A percentile compares a stretch with the other conserved stretches of the same genome.
Conservation (phyloP, 805 yeast species). For the Kodamaea lidongshanica region DNA sequence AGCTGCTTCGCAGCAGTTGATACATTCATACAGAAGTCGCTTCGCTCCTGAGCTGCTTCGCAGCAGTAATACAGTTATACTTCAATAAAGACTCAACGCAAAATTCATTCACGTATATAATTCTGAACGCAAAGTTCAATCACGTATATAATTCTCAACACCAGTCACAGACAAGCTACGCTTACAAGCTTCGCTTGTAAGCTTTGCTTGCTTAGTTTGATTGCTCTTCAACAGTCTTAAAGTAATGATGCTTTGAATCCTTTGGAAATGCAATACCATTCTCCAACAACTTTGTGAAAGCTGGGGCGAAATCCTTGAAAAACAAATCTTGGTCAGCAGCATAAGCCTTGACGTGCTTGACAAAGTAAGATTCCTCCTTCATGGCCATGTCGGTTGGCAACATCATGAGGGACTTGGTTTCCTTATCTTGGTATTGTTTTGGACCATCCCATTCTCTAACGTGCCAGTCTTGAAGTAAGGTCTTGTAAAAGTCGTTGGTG, state of each 20-base stretch:
- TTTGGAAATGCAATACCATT: conserved; percentile 45
- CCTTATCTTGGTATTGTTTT: conserved; percentile 37
- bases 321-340: conserved; percentile 46
- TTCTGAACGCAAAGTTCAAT: too few relatives aligned
- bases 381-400: conserved; percentile 53
- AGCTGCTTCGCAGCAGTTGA: too few relatives aligned
- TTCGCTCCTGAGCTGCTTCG: too few relatives aligned
- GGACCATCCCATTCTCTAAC: conserved; percentile 36
- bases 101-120: too few relatives aligned
- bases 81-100: too few relatives aligned
- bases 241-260: conserved; percentile 37
- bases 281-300: conserved; percentile 43
- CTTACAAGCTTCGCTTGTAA: neutral
- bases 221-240: conserved; percentile 70
- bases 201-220: conserved; percentile 16
- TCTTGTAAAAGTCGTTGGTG: conserved; percentile 34
- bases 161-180: too few relatives aligned
- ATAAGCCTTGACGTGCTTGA: conserved; percentile 41
- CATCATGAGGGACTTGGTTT: conserved; percentile 44
- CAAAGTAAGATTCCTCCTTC: conserved; percentile 40
- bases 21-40: too few relatives aligned
- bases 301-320: conserved; percentile 44
- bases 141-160: too few relatives aligned
- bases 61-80: too few relatives aligned
- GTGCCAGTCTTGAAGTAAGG: conserved; percentile 50